A percentile compares a stretch with the other conserved stretches of the same genome.
Conservation (phyloP, 2,329 filamentous ascomycete genomes). For the Neopestalotiopsis rosae region DNA sequence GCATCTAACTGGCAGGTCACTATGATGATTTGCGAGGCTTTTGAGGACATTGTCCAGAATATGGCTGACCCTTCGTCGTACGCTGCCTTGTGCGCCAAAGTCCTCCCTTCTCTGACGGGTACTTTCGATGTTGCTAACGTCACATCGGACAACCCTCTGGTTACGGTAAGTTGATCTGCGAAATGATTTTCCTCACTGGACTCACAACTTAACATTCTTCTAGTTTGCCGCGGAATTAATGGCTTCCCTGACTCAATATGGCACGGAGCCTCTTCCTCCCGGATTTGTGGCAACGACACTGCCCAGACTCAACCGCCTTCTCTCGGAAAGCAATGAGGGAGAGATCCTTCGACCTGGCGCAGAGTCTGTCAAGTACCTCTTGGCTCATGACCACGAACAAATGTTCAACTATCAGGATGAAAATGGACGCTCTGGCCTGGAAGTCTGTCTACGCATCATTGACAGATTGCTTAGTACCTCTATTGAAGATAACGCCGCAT, state of each 20-base stretch:
- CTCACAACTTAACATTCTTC: conserved; percentile 25
- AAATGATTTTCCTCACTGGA: background rate
- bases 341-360: conserved; percentile 88
- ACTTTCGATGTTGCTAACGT: conserved; percentile 88
- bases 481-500: conserved; percentile 91
- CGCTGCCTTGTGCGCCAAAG: conserved; percentile 79
- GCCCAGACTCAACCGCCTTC: conserved; percentile 82
- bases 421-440: conserved; percentile 80
- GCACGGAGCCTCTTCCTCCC: conserved; percentile 81
- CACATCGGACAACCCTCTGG: conserved; percentile 83
- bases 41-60: conserved; percentile 81
- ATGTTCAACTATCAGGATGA: conserved; percentile 87
- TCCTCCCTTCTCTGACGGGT: conserved; percentile 84
- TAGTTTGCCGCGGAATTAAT: conserved; percentile 84
- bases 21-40: conserved; percentile 85
- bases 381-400: conserved; percentile 88
- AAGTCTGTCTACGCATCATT: conserved; percentile 89
- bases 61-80: conserved; percentile 75
- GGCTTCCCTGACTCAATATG: conserved; percentile 80
- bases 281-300: conserved; percentile 86
- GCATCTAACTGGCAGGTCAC: conserved; percentile 91
- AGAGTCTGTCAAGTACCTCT: conserved; percentile 84
- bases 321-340: conserved; percentile 85
- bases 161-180: conserved; percentile 61
- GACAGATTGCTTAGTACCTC: conserved; percentile 83